Base-by-base conservation (phyloP, 2,329 filamentous ascomycete genomes). In the Nemania diffusa region DNA sequence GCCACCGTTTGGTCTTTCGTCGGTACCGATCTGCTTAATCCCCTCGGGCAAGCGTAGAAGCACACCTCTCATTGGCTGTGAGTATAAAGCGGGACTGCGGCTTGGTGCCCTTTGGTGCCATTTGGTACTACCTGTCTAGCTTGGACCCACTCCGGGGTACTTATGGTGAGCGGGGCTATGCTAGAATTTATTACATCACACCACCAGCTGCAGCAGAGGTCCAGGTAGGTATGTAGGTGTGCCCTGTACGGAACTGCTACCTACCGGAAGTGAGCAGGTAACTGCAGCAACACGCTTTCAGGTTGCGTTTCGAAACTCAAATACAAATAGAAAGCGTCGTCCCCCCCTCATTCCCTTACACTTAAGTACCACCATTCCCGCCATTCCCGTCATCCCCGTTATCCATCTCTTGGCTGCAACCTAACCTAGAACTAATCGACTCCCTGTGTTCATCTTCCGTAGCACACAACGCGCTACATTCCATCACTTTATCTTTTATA, bases 161-260 rank as follows among this genome's bases (percentile, higher is more conserved):
- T 50, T 29, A n/a, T 7, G 44, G 3, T 42, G 55, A 46, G 22
- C n/a, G 22, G 40, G 62, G 59, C 64, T 58, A 50, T 67, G 64
- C 57, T 34, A 34, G 53, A 48, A 26, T 9, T 9, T 7, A 59
- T 67, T 67, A 63, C 64, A 67, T 67, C 64, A 67, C 57, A 51
- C 44, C 63, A 53, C 50, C 15, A 22, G 17, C 17, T 2, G n/a
- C n/a, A 34, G 37, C 57, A 51, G 17, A 7, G 2, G 29, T 5
- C 2, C 29, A n/a, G 27, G 17, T 53, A 34, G 17, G 15, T 34
- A 22, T 27, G 8, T 53, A 46, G 13, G 22, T 27, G 32, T 26
- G 26, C 46, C 37, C 17, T 22, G 22, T 40, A 52, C 48, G 34
- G 42, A 29, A 32, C 34, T 52, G 44, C 29, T 37, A 15, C 2